Base-by-base conservation (phyloP, 2,329 filamentous ascomycete species). In the Tolypocladium capitatum region DNA sequence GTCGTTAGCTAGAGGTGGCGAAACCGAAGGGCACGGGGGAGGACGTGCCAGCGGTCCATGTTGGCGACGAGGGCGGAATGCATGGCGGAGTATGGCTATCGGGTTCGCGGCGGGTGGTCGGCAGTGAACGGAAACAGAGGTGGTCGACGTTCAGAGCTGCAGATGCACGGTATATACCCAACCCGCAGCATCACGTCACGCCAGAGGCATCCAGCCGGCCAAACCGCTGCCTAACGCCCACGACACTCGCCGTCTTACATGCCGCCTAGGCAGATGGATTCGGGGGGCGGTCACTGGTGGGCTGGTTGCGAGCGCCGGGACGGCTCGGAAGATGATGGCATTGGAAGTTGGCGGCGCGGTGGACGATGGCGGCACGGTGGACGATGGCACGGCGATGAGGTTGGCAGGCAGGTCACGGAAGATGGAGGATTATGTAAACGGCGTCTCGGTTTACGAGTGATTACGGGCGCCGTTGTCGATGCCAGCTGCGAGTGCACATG, bases 21-120 rank as follows among this genome's bases (percentile, higher is more conserved):
- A 20, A 20, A 21, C 18, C 24, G 20, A 20, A 24, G 20, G 24
- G 20, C 30, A 18, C 2, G 27, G 27, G 4, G 27, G 4, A 27
- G 18, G 28, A 42, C 56, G 33, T 58, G 67, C 66, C 66, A 69
- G 45, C 65, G 60, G 48, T 68, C 62, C 52, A 66, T 56, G 38
- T 61, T 61, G 44, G 59, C 59, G 24, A 62, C 47, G 31, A 63
- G 49, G 46, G 56, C 49, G 49, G 56, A 35, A 47, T 64, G 62
- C 63, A 66, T 67, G 41, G 27, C 41, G n/a, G 3, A 18, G 41
- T n/a, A n/a, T 4, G 24, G 27, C 14, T 13, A 16, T 28, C 16
- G 40, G 40, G n/a, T 10, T 20, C 33, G 33, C 11, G 33, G n/a
- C 4, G n/a, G 28, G 28, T 13, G 28, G 28, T 24, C 24, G 5